Evolutionary conservation across 1,284 basidiomycete species (phyloP), one percentile per base, ranked within the genome.

Genomic region (Dichomitus squalens): DNA sequence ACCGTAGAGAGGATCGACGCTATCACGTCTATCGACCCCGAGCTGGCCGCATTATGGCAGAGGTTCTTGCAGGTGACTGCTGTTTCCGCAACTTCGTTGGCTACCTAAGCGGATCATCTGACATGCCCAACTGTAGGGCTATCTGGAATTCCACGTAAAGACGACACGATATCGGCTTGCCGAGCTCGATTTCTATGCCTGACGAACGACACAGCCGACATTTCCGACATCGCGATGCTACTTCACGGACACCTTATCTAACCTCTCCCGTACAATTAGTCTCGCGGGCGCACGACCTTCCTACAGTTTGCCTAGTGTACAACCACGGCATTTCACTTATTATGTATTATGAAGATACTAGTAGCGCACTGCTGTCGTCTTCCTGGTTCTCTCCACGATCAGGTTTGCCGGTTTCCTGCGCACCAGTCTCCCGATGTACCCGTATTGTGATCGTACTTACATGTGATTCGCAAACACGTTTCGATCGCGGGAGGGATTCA

Each of bases 71-170:
- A 52, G 21, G 51, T 44, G 25, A 23, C 27, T 43, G 21, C 23
- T 21, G 35, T 27, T 31, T 6, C n/a, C 14, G 39, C n/a, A 21
- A 25, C 23, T 35, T 38, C 23, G 20, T n/a, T 25, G 27, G 38
- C 16, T 12, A 8, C 25, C 35, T 27, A 21, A 25, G 18, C n/a
- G 49, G 2, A 27, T 38, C 48, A 25, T 40, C 27, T 51, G 38
- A 51, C 36, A 27, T 18, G 7, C 25, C 7, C n/a, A 12, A 38
- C 25, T 33, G 16, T 20, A 52, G 51, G 51, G 51, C 12, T 52
- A 52, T 20, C 39, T 52, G 5, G 51, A 52, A 14, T 52, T 52
- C 21, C 51, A 52, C 20, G 41, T 52, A n/a, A 52, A 52, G 51
- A 52, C 51, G 20, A 33, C 49, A 33, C 51, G 51, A 11, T 52